Evolutionary conservation across 495 filamentous ascomycete species (phyloP).

Genomic region (Podospora appendiculata): DNA sequence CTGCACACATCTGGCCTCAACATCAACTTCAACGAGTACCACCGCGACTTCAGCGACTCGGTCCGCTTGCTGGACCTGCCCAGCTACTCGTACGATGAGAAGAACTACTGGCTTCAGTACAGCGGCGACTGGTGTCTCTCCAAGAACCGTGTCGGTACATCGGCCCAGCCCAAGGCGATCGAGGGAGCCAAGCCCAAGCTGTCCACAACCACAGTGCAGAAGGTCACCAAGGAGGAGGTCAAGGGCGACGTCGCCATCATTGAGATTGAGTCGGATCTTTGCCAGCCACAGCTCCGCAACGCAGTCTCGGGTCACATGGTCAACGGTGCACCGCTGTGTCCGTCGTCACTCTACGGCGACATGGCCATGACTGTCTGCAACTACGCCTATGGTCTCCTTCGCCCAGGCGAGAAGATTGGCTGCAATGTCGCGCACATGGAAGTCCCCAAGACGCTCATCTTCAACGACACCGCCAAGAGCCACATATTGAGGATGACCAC

Average conservation of each 20-base stretch:
- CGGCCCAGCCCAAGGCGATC: slow-evolving; percentile 35
- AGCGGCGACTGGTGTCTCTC: slow-evolving; percentile 59
- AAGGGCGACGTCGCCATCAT: slow-evolving; percentile 48
- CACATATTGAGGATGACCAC: slow-evolving; percentile 40
- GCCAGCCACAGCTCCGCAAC: slow-evolving; percentile 49
- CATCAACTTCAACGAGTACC: slow-evolving; percentile 72
- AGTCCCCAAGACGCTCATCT: slow-evolving; percentile 65
- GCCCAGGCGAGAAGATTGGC: slow-evolving; percentile 46
- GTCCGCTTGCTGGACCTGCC: slow-evolving; percentile 62
- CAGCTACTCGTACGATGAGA: slow-evolving; percentile 68
- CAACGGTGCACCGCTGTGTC: slow-evolving; percentile 50
- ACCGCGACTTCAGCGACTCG: slow-evolving; percentile 56
- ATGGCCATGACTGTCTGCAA: slow-evolving; percentile 69
- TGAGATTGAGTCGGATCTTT: slow-evolving; percentile 60
- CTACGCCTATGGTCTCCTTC: slow-evolving; percentile 54
- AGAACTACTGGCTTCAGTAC: slow-evolving; percentile 80
- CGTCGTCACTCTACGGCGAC: slow-evolving; percentile 63
- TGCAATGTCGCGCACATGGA: slow-evolving; percentile 57
- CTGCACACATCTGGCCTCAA: slow-evolving; percentile 60
- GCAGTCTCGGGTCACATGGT: slow-evolving; percentile 66
- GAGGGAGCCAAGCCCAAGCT: slow-evolving; percentile 44
- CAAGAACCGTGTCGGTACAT: slow-evolving; percentile 58
- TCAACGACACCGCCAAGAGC: slow-evolving; percentile 43
- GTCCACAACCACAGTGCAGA: slow-evolving; percentile 43
- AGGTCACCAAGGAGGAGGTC: slow-evolving; percentile 47